Conservation (phyloP, 768 basidiomycete species). For the Atractiella rhizophila region DNA sequence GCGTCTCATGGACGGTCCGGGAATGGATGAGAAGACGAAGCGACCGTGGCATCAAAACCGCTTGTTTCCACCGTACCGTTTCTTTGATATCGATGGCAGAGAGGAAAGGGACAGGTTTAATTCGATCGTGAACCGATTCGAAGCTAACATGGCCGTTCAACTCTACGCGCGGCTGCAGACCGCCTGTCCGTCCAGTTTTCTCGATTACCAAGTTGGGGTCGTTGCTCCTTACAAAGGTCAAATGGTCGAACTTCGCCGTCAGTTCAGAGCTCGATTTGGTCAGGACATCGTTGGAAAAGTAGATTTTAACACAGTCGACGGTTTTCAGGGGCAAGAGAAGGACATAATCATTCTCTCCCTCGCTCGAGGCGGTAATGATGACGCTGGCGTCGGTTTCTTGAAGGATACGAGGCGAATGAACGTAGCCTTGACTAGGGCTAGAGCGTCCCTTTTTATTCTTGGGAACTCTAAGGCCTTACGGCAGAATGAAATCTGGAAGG, state of each 20-base stretch:
- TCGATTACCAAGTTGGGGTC: slow-evolving; percentile 35
- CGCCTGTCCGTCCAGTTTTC: slow-evolving; percentile 3
- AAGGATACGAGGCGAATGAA: slow-evolving; percentile 66
- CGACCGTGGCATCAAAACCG: slow-evolving; percentile 57
- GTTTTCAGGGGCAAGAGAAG: slow-evolving; percentile 98
- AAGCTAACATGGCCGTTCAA: slow-evolving; percentile 47
- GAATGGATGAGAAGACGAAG: slow-evolving; percentile 55
- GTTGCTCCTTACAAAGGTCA: slow-evolving; percentile 93
- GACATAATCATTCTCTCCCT: slow-evolving; percentile 93
- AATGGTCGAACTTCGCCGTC: slow-evolving; percentile 40
- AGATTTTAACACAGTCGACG: slow-evolving; percentile 86
- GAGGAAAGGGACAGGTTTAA: slow-evolving; percentile 39
- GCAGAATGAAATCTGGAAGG: slow-evolving; percentile 18
- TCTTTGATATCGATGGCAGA: slow-evolving; percentile 54
- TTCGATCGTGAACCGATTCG: slow-evolving; percentile 49
- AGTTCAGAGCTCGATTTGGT: slow-evolving; percentile 50
- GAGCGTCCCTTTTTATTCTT: slow-evolving; percentile 75
- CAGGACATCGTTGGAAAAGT: slow-evolving; percentile 40
- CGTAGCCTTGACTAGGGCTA: slow-evolving; percentile 91
- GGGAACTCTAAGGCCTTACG: slow-evolving; percentile 75
- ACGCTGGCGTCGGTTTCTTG: slow-evolving; percentile 67
- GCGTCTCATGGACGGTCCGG: slow-evolving; percentile 56
- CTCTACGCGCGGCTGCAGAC: slow-evolving; percentile 50
- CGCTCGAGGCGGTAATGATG: slow-evolving; percentile 60
- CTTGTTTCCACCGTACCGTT: slow-evolving; percentile 38